Conservation (phyloP, 768 basidiomycete genomes). For the Hydnomerulius pinastri region DNA sequence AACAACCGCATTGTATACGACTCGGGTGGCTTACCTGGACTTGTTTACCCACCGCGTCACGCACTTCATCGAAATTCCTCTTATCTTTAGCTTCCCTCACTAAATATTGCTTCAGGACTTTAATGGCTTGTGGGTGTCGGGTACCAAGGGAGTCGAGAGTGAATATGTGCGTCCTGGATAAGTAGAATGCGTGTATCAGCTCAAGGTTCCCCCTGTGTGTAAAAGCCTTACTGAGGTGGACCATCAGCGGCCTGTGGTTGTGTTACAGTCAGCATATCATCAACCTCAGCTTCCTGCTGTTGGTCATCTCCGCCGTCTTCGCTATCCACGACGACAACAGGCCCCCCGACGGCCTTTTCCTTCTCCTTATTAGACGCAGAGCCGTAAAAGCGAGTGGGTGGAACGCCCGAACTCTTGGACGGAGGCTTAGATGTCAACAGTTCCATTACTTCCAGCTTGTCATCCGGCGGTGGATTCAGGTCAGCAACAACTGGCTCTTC, state of each 20-base stretch:
- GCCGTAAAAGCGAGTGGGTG: constrained; percentile 27
- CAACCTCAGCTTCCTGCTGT: constrained; percentile 33
- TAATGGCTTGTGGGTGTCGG: constrained; percentile 66
- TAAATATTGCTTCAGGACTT: constrained; percentile 67
- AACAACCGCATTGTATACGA: neutral
- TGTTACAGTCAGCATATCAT: constrained; percentile 29
- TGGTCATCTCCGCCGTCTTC: constrained; percentile 32
- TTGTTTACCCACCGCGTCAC: constrained; percentile 45
- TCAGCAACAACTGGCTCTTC: neutral
- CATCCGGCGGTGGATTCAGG: neutral
- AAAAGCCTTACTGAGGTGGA: constrained; percentile 22
- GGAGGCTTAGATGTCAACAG: constrained; percentile 6
- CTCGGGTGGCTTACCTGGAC: constrained; percentile 47
- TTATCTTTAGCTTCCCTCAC: constrained; percentile 79
- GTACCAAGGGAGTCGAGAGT: constrained; percentile 88
- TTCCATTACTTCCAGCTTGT: neutral
- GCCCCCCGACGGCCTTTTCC: neutral
- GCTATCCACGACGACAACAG: constrained; percentile 15
- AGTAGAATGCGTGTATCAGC: neutral
- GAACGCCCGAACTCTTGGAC: constrained; percentile 12
- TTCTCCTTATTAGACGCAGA: constrained; percentile 1
- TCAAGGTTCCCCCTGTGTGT: neutral
- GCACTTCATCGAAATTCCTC: constrained; percentile 40
- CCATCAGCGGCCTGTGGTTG: constrained; percentile 16
- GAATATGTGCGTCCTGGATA: constrained; percentile 72